Evolutionary conservation across 305 asterid species (phyloP).

Genomic region (Withania somnifera): DNA sequence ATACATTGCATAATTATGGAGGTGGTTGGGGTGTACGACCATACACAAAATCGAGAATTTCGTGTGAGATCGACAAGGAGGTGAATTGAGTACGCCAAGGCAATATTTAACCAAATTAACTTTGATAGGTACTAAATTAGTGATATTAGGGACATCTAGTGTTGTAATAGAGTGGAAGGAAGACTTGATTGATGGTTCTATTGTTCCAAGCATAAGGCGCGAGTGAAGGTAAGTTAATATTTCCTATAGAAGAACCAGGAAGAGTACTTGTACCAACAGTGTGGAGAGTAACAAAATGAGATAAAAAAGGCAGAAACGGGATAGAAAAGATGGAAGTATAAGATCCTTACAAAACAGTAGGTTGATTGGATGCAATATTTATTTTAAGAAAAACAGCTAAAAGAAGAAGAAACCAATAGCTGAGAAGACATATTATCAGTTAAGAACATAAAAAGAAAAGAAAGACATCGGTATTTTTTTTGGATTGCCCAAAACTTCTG

Average conservation of each 20-base stretch:
- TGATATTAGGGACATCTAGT: not conserved
- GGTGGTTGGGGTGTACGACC: not conserved
- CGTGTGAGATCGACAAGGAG: not conserved
- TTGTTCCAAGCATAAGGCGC: not conserved
- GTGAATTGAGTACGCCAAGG: not conserved
- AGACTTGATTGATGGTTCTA: not conserved
- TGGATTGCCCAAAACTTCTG: too few species aligned
- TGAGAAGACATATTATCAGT: too few species aligned
- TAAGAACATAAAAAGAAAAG: too few species aligned
- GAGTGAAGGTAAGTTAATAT: not conserved
- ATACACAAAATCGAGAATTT: not conserved
- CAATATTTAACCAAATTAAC: not conserved
- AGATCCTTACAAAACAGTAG: too few species aligned
- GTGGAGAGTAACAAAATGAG: too few species aligned
- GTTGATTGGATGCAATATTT: too few species aligned
- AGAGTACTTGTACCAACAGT: too few species aligned
- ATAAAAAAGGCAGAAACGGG: too few species aligned
- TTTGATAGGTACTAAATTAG: not conserved
- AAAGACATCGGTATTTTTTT: too few species aligned
- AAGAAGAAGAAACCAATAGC: too few species aligned
- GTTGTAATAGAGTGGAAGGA: not conserved
- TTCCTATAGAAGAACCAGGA: not conserved
- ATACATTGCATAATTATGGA: not conserved
- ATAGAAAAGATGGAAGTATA: too few species aligned
- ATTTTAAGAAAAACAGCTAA: too few species aligned